Evolutionary conservation across 371 early-diverging fungal species (phyloP).

Genomic region (Capniomyces stellatus): DNA sequence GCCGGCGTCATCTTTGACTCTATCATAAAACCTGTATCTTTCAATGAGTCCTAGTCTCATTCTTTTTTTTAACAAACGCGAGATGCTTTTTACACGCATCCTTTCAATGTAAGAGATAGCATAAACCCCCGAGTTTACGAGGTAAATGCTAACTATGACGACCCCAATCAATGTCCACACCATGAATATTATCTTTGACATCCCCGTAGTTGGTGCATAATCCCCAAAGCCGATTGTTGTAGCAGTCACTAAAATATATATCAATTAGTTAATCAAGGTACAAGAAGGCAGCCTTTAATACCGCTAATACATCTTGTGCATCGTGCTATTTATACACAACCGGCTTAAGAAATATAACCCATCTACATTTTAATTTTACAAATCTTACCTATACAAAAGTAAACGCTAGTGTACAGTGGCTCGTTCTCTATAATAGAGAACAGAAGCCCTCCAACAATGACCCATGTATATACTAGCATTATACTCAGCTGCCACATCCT

Average conservation of each 20-base stretch:
- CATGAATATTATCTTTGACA: constrained; percentile 16
- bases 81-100: too few species aligned
- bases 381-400: not conserved
- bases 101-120: too few species aligned
- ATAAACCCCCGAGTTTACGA: constrained; percentile 22
- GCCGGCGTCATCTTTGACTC: too few species aligned
- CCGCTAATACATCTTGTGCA: too few species aligned
- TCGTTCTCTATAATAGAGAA: not conserved
- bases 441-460: not conserved
- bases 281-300: too few species aligned
- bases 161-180: constrained; percentile 22
- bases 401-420: not conserved
- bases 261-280: too few species aligned
- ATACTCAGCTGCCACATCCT: not conserved
- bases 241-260: constrained; percentile 22
- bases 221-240: constrained; percentile 26
- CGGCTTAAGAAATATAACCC: too few species aligned
- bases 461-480: not conserved
- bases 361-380: too few species aligned
- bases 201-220: constrained; percentile 13
- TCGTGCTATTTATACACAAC: too few species aligned
- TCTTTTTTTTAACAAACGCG: too few species aligned
- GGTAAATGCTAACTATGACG: constrained; percentile 22
- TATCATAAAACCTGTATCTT: too few species aligned
- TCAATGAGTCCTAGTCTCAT: too few species aligned